Evolutionary conservation across 139 green algal genomes (phyloP).

Genomic region (Picochlorum sp.): DNA sequence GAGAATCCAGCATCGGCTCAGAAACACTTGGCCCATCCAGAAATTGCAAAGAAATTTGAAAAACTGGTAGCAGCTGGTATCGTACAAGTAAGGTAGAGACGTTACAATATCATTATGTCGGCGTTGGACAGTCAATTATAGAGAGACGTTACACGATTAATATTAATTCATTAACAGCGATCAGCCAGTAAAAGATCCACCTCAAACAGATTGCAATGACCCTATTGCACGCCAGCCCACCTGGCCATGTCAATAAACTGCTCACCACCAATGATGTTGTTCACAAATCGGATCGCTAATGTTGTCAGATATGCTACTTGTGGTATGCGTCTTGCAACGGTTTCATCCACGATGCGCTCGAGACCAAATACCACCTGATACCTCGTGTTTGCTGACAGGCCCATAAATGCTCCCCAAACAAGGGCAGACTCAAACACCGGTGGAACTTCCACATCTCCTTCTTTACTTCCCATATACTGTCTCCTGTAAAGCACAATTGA

Average conservation of each 20-base stretch:
- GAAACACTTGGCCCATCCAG: constrained; percentile 72
- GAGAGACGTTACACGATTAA: no score
- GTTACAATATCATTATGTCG: background rate
- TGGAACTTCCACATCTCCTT: constrained; percentile 67
- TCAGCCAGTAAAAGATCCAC: background rate
- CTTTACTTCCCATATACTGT: constrained; percentile 33
- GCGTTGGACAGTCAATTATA: no score
- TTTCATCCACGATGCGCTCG: constrained; percentile 76
- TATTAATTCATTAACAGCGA: background rate
- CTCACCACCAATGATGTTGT: constrained; percentile 90
- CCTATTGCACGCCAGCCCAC: constrained; percentile 83
- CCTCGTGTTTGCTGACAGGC: constrained; percentile 77
- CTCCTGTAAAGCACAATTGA: constrained; percentile 18
- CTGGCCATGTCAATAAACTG: constrained; percentile 94
- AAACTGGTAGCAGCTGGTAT: constrained; percentile 94
- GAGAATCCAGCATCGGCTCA: constrained; percentile 71
- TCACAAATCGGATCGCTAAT: constrained; percentile 79
- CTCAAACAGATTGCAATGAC: background rate
- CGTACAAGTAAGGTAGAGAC: constrained; percentile 45
- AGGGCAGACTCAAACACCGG: constrained; percentile 66
- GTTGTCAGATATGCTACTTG: constrained; percentile 68
- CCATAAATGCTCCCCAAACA: constrained; percentile 94
- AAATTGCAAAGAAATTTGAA: constrained; percentile 86
- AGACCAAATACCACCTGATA: constrained; percentile 88
- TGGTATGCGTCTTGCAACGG: constrained; percentile 38